These are phyloP conservation scores for Gloeopeniophorella convolvens DNA, from an alignment of 768 basidiomycete species.

Conservation along the genomic window DNA sequence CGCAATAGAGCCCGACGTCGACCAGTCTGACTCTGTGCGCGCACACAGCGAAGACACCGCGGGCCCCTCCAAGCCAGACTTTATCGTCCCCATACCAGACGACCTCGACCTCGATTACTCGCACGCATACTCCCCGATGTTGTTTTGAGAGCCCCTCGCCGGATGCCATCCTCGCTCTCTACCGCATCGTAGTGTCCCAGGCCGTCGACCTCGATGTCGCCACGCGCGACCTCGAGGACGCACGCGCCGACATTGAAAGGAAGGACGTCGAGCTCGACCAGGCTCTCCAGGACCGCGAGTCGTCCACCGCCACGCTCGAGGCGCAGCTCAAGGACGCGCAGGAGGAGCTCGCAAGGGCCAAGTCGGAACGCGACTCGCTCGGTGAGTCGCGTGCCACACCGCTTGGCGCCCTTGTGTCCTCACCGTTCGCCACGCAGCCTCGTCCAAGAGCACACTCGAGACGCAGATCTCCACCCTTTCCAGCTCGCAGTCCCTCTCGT, in stretches of 20 bases:
- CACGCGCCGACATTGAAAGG: constrained; percentile 57
- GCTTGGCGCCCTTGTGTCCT: constrained; percentile 19
- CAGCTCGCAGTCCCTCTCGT: constrained; percentile 55
- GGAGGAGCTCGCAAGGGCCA: constrained; percentile 48
- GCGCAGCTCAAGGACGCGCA: constrained; percentile 43
- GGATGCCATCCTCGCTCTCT: constrained; percentile 56
- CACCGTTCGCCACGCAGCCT: constrained; percentile 31
- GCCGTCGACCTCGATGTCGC: constrained; percentile 46
- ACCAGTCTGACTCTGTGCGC: constrained; percentile 28
- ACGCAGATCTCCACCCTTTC: constrained; percentile 50
- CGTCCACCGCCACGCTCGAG: constrained; percentile 50
- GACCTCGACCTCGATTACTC: constrained; percentile 63
- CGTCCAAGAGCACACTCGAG: constrained; percentile 43
- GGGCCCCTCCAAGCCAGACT: constrained; percentile 32
- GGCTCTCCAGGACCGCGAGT: constrained; percentile 73
- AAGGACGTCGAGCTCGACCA: constrained; percentile 84
- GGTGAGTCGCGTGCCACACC: constrained; percentile 36
- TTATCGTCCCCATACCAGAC: constrained; percentile 46
- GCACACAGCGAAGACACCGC: constrained; percentile 29
- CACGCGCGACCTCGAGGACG: constrained; percentile 62
- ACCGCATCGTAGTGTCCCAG: constrained; percentile 55
- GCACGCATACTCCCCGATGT: constrained; percentile 55
- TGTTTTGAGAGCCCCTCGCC: constrained; percentile 48
- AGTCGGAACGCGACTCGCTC: constrained; percentile 60
- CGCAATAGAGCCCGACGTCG: constrained; percentile 14